Base-by-base conservation (phyloP, 2,329 filamentous ascomycete genomes). In the Alternaria arborescens region DNA sequence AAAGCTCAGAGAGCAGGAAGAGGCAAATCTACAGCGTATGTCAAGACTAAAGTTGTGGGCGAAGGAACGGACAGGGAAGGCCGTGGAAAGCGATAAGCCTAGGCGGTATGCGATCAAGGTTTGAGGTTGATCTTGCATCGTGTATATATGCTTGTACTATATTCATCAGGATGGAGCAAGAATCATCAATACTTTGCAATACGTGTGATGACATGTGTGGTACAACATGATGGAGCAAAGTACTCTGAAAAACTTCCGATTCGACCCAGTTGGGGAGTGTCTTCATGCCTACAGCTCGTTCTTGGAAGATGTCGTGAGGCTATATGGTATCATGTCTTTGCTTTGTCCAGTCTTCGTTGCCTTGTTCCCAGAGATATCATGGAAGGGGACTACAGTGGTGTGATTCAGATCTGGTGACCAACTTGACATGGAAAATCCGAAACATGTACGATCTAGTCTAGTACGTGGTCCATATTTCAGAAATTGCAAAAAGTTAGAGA, bases 11-110 rank as follows among this genome's bases (percentile, higher is more conserved):
- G 48, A 40, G 55, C 43, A 54, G 52, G 40, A 64, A 50, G 62
- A 51, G 28, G 62, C 63, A 20, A 53, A 61, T 24, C 46, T 80
- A 40, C 56, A 66, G 56, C 78, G 78, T 65, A 74, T 78, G 72
- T 78, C 79, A 46, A 72, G 78, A 66, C 75, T 81, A 55, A 55
- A 70, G 74, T 73, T 68, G 42, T 75, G 72, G 71, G 73, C 74
- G 47, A 60, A 68, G 47, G 60, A 61, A 61, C 71, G 73, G 47
- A 64, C 71, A 40, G 56, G 28, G 14, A 70, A 70, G 58, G 61
- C 65, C 26, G 69, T 72, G 28, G 55, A 66, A 24, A 56, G 58
- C 46, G 67, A 72, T 40, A 64, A 66, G 10, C 52, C 58, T 30
- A 58, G 58, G 44, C 55, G 55, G 24, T 71, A 64, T 32, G 58